phyloP scores from a whole-genome alignment of 177 flowering plant genomes.

The Telopea speciosissima region DNA sequence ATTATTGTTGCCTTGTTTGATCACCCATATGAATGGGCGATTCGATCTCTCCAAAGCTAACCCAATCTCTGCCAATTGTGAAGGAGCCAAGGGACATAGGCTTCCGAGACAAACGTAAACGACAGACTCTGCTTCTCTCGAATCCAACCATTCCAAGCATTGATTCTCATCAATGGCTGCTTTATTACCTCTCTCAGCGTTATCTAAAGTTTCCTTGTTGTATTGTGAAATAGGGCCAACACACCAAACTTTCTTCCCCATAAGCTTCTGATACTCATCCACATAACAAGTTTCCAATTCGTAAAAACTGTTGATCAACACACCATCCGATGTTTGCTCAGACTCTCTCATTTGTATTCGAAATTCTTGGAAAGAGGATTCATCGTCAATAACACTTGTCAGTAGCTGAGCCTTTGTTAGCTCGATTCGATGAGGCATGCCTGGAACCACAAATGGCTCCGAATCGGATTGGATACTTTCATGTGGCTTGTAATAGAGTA shows the following conservation, averaged over 20 bases:
- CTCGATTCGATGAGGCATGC: conserved; percentile 18
- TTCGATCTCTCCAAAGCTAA: conserved; percentile 25
- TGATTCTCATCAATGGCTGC: conserved; percentile 5
- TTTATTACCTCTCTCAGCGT: conserved; percentile 18
- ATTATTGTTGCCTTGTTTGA: conserved; percentile 13
- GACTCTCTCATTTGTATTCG: conserved; percentile 6
- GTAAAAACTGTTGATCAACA: conserved; percentile 29
- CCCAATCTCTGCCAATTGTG: conserved; percentile 22
- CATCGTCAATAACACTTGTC: background rate
- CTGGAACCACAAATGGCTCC: conserved; percentile 21
- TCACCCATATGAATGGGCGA: conserved; percentile 25
- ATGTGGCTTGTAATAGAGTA: conserved; percentile 1
- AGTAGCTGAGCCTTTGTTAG: conserved; percentile 14
- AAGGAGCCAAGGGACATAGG: conserved; percentile 8
- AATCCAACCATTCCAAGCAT: conserved; percentile 26
- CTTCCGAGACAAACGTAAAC: conserved; percentile 32
- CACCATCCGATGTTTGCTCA: conserved; percentile 22
- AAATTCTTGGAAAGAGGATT: background rate
- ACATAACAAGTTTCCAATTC: conserved; percentile 32
- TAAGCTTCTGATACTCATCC: conserved; percentile 14
- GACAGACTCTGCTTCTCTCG: conserved; percentile 6
- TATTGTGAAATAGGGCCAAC: conserved; percentile 24
- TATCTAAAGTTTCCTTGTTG: conserved; percentile 11
- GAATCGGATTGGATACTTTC: conserved; percentile 8
- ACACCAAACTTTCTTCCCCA: conserved; percentile 21